Evolutionary conservation across 495 filamentous ascomycete genomes (phyloP), one percentile per base, ranked within the genome.

Genomic region (Penicillium maclennaniae): DNA sequence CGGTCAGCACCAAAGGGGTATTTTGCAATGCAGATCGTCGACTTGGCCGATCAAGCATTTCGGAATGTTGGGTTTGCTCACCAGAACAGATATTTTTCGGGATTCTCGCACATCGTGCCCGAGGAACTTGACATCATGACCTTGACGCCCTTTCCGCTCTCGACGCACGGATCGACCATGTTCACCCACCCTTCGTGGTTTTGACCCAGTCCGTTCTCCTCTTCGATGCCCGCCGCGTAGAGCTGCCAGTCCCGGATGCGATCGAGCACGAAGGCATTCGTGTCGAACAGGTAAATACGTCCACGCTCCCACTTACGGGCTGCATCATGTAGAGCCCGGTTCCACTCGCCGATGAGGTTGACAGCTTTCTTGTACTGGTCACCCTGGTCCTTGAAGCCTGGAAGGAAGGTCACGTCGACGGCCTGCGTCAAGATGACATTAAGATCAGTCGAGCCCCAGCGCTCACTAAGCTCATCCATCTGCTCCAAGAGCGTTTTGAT

Each of bases 81-180:
- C 79, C 77, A 79, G 62, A 82, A 80, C 27, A 81, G 68, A 61
- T 73, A 81, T 47, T 69, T 75, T 8, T 76, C 69, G 3, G 77
- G 79, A 41, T 72, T 56, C 31, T 70, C 67, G 62, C 78, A 81
- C 54, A 61, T 45, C 55, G 49, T 45, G 0, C 34, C 41, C 51
- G 23, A 23, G 23, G 23, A 23, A 23, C 69, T 69, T 68, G 68
- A 71, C 61, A 68, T 66, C 64, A 70, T 67, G 59, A 69, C 61
- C 56, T 59, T 56, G 21, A 56, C 26, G 6, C 56, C 62, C 45
- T 51, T 65, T 50, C 66, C 54, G 45, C 47, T 65, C 59, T 68
- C 51, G 46, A 72, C 61, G 51, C 69, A 77, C 21, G 69, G 59
- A 41, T 69, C 58, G 14, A 58, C 63, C 25, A 76, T 63, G 51